Evolutionary conservation across 768 basidiomycete species (phyloP).

Genomic region (Russula vinacea): DNA sequence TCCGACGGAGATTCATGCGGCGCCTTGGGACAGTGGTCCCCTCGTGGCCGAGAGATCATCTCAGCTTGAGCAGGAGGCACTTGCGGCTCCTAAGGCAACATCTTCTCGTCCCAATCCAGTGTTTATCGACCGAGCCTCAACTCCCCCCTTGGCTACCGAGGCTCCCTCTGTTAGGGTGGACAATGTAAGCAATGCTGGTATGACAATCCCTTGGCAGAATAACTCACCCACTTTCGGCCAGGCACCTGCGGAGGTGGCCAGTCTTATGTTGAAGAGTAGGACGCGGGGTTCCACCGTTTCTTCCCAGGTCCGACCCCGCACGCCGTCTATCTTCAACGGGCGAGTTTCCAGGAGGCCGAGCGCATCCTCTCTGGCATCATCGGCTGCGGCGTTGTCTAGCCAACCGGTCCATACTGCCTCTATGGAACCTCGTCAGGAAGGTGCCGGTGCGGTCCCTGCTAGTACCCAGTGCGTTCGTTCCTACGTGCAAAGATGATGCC

Average conservation of each 20-base stretch:
- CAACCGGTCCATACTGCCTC: background rate
- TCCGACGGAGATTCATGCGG: conserved; percentile 9
- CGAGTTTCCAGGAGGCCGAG: conserved; percentile 25
- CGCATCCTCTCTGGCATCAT: conserved; percentile 23
- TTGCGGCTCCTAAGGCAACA: background rate
- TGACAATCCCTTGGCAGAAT: conserved; percentile 13
- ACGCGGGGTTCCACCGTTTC: conserved; percentile 29
- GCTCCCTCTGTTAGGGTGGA: background rate
- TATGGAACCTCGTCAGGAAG: conserved; percentile 17
- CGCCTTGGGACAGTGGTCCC: too few species aligned
- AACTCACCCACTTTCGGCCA: conserved; percentile 8
- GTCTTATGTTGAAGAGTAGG: conserved; percentile 20
- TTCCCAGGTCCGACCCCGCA: conserved; percentile 28
- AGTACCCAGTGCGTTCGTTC: conserved; percentile 13
- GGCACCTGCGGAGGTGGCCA: conserved; percentile 10
- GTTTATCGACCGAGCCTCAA: conserved; percentile 10
- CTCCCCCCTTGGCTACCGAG: conserved; percentile 1
- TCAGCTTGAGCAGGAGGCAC: conserved; percentile 1
- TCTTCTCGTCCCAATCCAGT: conserved; percentile 1
- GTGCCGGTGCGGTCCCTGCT: background rate
- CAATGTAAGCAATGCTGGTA: conserved; percentile 6
- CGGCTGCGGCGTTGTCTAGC: conserved; percentile 10
- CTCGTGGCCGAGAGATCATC: too few species aligned
- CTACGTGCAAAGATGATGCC: background rate
- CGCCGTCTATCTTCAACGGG: conserved; percentile 22